phyloP scores from a whole-genome alignment of 331 rosid species.

The Malus hybrid region DNA sequence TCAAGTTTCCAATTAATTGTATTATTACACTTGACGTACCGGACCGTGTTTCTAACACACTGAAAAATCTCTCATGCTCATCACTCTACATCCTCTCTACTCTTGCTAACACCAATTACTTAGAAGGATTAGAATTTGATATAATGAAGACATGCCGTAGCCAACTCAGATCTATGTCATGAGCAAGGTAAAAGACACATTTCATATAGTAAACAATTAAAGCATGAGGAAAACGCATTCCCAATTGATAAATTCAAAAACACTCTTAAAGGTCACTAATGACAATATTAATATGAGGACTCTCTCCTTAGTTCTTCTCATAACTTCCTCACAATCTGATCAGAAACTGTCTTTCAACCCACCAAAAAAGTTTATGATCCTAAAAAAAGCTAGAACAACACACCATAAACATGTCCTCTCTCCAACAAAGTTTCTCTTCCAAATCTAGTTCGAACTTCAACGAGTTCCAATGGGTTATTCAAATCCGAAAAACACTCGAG shows the following conservation, averaged over 20 bases:
- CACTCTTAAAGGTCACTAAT: constrained; percentile 7
- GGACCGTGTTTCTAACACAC: rapidly evolving
- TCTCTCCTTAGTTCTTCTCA: neutral
- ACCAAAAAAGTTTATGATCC: neutral
- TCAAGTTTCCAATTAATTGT: too few relatives aligned
- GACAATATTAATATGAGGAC: neutral
- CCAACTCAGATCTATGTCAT: neutral
- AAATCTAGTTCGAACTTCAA: constrained; percentile 32
- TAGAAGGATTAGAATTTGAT: too few relatives aligned
- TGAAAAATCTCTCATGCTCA: too few relatives aligned
- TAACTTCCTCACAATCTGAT: constrained; percentile 13
- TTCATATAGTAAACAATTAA: neutral
- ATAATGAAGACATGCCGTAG: too few relatives aligned
- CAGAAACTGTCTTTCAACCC: constrained; percentile 6
- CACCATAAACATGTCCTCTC: constrained; percentile 24
- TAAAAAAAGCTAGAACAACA: neutral
- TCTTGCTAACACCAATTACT: too few relatives aligned
- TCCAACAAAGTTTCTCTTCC: constrained; percentile 25
- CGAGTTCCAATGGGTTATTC: constrained; percentile 57
- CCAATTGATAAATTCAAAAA: neutral
- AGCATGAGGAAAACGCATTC: constrained; percentile 24
- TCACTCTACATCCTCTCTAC: too few relatives aligned
- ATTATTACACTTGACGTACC: too few relatives aligned
- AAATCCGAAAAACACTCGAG: constrained; percentile 52
- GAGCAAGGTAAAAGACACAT: neutral